Base-by-base conservation (phyloP, 2,329 filamentous ascomycete species). In the Diaporthe aspalathi region DNA sequence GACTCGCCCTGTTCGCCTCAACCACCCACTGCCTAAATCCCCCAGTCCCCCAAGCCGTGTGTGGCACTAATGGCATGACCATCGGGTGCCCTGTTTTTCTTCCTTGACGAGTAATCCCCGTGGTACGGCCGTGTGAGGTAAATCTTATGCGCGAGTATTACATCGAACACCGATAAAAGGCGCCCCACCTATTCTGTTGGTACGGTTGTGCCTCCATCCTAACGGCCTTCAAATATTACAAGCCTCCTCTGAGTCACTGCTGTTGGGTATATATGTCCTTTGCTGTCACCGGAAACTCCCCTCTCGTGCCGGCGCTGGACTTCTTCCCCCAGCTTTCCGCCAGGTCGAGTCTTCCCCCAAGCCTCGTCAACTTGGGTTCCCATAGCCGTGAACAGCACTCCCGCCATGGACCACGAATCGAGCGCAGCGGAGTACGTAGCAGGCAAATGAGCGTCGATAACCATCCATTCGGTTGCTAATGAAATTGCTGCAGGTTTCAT, bases 351-450 rank as follows among this genome's bases (percentile, higher is more conserved):
- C 53, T 8, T 12, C 35, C 20, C 4, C 12, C 7, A 40, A 27
- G 17, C 7, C 20, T 9, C 29, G n/a, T 47, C 12, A 49, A 35
- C 17, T 16, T 29, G 22, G 47, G 47, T 17, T 29, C 45, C 22
- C 22, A 56, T 20, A 17, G 27, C 22, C 9, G 17, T 22, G n/a
- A 12, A 38, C 40, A 27, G 11, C 35, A 27, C 27, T 47, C 52
- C 53, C 45, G 70, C 17, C 60, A 72, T 72, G 70, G 70, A 70
- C n/a, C 67, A 67, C 52, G 70, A 72, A 47, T 67, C 70, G 29
- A 72, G 49, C 43, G 70, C 57, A 53, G 70, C 70, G 16, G 70
- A 72, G 70, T 72, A 57, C n/a, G 70, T 65, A 27, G 3, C 38
- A 35, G 29, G 11, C n/a, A n/a, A 5, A 0, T 49, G 16, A n/a